Evolutionary conservation across 306 rosid genomes (phyloP), one percentile per base, ranked within the genome.

Genomic region (Prunus davidiana): DNA sequence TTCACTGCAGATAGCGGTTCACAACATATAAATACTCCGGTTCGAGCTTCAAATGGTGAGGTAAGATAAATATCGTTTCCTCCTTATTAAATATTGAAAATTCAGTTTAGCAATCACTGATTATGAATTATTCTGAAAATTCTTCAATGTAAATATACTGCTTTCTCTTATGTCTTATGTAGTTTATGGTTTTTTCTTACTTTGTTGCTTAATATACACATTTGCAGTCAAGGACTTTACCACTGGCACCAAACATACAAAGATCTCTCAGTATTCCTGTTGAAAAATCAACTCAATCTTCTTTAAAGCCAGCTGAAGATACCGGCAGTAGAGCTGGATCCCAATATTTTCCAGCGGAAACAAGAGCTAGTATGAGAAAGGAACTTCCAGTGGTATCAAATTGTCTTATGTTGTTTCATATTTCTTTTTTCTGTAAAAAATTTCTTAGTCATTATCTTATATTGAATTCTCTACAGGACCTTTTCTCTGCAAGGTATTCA

Each of bases 361-460:
- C 75, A 71, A 85, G 51, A 30, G 73, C 78, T 61, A 67, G 46
- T 28, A 89, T 65, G 81, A 88, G 97, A 85, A 79, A 10, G 76
- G 97, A 89, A 83, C 88, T 95, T 77, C 97, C 97, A 30, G 78
- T 18, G 82, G 98, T 95, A 87, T 73, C 74, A 72, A 24, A 70
- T 71, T 65, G 22, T 18, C 19, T 69, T 45, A 9, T 69, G 67
- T 71, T 54, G 18, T 75, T 64, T 82, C 65, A 51, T 22, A 49
- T 30, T 65, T 74, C 30, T 63, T 76, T 52, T 52, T 55, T 65
- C 16, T 3, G 4, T 38, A 14, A 22, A 12, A 34, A 22, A 67
- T 45, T 10, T 38, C 47, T 50, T 62, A 28, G 64, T 81, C 27
- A 71, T 77, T 27, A 1, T 74, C 63, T 60, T 8, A 25, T 68